Conservation (phyloP, 805 yeast species). For the Zygosaccharomyces pseudorouxii region DNA sequence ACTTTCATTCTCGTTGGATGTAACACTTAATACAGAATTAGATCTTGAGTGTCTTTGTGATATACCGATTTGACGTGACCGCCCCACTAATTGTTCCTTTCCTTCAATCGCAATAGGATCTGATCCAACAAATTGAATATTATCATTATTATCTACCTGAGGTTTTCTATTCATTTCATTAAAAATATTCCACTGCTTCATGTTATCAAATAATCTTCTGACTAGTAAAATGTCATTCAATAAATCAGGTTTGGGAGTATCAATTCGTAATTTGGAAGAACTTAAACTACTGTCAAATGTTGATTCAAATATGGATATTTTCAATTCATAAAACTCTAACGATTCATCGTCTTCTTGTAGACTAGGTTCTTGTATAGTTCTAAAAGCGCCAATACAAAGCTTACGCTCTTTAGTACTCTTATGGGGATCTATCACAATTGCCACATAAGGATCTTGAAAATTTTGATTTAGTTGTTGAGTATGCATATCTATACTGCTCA, state of each 20-base stretch:
- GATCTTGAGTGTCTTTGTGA: constrained; percentile 13
- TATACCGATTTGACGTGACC: constrained; percentile 6
- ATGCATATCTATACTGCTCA: constrained; percentile 86
- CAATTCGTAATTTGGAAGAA: constrained; percentile 9
- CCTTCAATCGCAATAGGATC: background rate
- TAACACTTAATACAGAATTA: constrained; percentile 18
- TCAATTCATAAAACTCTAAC: constrained; percentile 23
- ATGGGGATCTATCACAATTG: constrained; percentile 82
- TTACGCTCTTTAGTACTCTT: constrained; percentile 56
- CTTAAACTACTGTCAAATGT: constrained; percentile 17
- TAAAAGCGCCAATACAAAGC: constrained; percentile 83
- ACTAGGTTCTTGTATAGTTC: constrained; percentile 53
- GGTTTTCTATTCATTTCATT: constrained; percentile 12
- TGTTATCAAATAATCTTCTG: constrained; percentile 22
- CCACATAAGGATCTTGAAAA: constrained; percentile 88
- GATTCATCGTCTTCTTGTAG: background rate
- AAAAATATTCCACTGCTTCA: constrained; percentile 24
- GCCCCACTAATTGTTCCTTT: background rate
- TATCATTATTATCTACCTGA: constrained; percentile 1
- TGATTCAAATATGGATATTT: constrained; percentile 20
- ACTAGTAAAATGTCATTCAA: constrained; percentile 13
- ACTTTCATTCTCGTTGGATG: constrained; percentile 20
- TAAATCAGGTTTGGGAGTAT: constrained; percentile 9
- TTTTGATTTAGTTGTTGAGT: constrained; percentile 82
- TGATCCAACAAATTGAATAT: background rate